Conservation (phyloP, 108 stramenopile genomes). For the Nannochloropsis gaditana region DNA sequence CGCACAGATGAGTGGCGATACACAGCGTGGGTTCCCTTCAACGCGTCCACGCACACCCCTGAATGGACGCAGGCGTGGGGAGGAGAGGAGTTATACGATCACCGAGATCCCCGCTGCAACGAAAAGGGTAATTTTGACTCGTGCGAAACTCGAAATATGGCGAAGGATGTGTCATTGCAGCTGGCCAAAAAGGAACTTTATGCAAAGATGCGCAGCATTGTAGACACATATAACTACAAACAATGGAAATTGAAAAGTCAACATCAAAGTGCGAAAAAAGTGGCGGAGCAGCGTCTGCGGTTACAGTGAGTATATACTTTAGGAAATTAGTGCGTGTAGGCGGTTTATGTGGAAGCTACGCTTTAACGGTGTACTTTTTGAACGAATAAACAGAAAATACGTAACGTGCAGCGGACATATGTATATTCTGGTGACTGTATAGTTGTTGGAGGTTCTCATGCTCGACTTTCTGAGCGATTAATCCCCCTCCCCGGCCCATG, state of each 20-base stretch:
- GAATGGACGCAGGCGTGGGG: background rate
- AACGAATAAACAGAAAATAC: too few relatives aligned
- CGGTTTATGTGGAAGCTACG: too few relatives aligned
- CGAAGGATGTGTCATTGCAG: background rate
- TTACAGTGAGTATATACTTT: too few relatives aligned
- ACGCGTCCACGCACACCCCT: background rate
- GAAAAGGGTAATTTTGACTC: background rate
- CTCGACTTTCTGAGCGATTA: too few relatives aligned
- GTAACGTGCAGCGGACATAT: too few relatives aligned
- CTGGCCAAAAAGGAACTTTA: background rate
- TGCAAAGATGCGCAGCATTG: background rate
- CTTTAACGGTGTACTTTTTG: too few relatives aligned
- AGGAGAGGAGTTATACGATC: constrained; percentile 15
- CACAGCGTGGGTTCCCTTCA: constrained; percentile 15
- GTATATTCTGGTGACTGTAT: too few relatives aligned
- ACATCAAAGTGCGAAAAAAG: too few relatives aligned
- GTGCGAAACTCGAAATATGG: background rate
- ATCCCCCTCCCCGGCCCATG: too few relatives aligned
- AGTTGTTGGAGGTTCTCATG: too few relatives aligned
- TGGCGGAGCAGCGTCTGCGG: too few relatives aligned
- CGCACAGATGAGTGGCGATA: background rate
- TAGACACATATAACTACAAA: background rate
- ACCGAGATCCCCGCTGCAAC: background rate
- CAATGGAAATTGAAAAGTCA: background rate
- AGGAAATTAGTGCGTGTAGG: too few relatives aligned